Evolutionary conservation across 352 stramenopile species (phyloP).

Genomic region (Poterioochromonas sp.): DNA sequence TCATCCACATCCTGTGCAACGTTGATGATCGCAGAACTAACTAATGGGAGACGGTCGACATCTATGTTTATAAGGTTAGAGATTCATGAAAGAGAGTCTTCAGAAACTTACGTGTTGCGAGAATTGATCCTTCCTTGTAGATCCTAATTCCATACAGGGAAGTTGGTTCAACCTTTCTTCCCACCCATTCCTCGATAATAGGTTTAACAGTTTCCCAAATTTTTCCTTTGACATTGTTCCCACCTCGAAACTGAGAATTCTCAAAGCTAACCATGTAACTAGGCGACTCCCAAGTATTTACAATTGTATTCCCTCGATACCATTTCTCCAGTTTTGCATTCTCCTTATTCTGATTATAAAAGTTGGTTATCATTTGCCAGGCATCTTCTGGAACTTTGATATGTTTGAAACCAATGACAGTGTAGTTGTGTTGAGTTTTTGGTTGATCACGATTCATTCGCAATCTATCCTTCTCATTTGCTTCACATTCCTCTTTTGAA

Average conservation of each 20-base stretch:
- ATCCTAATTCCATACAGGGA: conserved; percentile 53
- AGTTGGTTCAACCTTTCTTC: conserved; percentile 58
- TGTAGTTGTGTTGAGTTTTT: conserved; percentile 43
- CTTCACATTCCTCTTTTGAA: conserved; percentile 4
- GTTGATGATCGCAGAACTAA: conserved; percentile 62
- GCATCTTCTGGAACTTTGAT: conserved; percentile 35
- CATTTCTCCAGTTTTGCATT: conserved; percentile 40
- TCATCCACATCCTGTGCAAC: conserved; percentile 65
- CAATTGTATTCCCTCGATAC: conserved; percentile 42
- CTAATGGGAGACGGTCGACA: conserved; percentile 59
- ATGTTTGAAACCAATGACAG: conserved; percentile 41
- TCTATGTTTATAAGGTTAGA: conserved; percentile 53
- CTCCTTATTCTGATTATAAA: conserved; percentile 40
- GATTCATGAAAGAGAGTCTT: conserved; percentile 60
- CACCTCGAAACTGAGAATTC: conserved; percentile 40
- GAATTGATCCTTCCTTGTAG: conserved; percentile 46
- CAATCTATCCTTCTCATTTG: conserved; percentile 29
- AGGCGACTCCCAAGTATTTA: conserved; percentile 54
- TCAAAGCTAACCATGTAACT: conserved; percentile 59
- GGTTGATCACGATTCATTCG: conserved; percentile 38
- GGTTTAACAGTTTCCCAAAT: conserved; percentile 52
- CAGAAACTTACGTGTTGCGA: conserved; percentile 33
- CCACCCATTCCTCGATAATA: conserved; percentile 59
- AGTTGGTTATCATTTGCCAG: conserved; percentile 33
- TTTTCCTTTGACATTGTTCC: conserved; percentile 39